Percentiles rank a stretch among this genome's conserved stretches.
Evolutionary conservation across 176 grass and related monocot genomes (phyloP).

Genomic region (Triticum turgidum): DNA sequence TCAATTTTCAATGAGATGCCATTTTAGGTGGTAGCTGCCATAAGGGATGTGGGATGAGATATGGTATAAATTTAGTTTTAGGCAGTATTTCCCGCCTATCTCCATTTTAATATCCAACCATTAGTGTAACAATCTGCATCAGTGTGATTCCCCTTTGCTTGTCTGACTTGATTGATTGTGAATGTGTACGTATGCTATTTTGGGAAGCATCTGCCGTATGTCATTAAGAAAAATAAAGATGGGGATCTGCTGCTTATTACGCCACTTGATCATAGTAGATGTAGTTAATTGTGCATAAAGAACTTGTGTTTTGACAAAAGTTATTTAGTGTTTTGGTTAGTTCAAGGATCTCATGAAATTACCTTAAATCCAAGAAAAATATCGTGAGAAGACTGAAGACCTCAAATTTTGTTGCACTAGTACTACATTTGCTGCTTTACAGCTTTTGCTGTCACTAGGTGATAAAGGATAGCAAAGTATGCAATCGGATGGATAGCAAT

Average conservation of each 20-base stretch:
- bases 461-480: not conserved
- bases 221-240: not conserved
- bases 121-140: not conserved
- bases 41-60: not conserved
- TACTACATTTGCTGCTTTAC: not conserved
- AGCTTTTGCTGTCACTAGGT: not conserved
- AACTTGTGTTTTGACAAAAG: not conserved
- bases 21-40: not conserved
- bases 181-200: not conserved
- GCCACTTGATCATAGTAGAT: not conserved
- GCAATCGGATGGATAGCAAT: too few relatives aligned
- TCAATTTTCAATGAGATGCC: not conserved
- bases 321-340: not conserved
- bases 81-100: not conserved
- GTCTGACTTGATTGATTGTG: not conserved
- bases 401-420: too few relatives aligned
- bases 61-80: not conserved
- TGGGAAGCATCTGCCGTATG: not conserved
- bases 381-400: not conserved
- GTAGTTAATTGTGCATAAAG: not conserved
- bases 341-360: slow-evolving; percentile 4
- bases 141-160: not conserved
- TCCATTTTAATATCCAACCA: not conserved
- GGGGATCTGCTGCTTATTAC: not conserved
- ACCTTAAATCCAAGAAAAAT: not conserved